These are phyloP conservation scores for Penicillium hesseltinei DNA, from an alignment of 2,329 filamentous ascomycete species.

Conservation along the genomic window DNA sequence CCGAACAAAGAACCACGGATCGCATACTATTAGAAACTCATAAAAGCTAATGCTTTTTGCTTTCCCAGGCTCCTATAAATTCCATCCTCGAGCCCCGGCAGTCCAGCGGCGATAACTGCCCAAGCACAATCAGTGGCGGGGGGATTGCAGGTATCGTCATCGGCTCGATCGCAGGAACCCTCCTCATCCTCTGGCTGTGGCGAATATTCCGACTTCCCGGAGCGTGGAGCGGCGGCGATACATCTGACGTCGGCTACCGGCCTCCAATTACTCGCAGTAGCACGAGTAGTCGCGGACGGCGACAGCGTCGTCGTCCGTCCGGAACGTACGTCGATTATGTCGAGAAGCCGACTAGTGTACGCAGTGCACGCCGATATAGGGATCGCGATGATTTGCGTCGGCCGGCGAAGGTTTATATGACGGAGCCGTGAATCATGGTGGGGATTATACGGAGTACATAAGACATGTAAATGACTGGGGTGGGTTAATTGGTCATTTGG, in stretches of 20 bases:
- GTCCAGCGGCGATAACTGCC: conserved; percentile 23
- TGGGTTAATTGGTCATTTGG: neutral
- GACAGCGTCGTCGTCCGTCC: conserved; percentile 25
- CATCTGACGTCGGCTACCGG: conserved; percentile 27
- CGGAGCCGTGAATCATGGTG: conserved; percentile 55
- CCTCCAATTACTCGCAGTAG: conserved; percentile 17
- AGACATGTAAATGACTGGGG: neutral
- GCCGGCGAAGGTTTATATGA: conserved; percentile 39
- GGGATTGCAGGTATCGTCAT: conserved; percentile 43
- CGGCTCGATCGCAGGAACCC: conserved; percentile 39
- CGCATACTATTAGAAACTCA: neutral
- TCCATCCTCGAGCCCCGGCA: conserved; percentile 24
- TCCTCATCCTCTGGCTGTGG: conserved; percentile 40
- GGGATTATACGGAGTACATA: neutral
- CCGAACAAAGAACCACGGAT: conserved; percentile 13
- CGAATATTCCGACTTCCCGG: conserved; percentile 27
- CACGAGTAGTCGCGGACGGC: conserved; percentile 14
- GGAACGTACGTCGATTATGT: conserved; percentile 31
- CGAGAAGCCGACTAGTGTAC: conserved; percentile 30
- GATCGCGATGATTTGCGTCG: conserved; percentile 29
- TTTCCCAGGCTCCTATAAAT: conserved; percentile 21
- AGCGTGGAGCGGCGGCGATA: conserved; percentile 19
- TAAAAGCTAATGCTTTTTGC: neutral
- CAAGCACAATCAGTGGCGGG: conserved; percentile 34
- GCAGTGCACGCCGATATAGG: conserved; percentile 25